These are phyloP conservation scores for Cokeromyces recurvatus DNA, from an alignment of 371 early-diverging fungal genomes.

Conservation along the genomic window DNA sequence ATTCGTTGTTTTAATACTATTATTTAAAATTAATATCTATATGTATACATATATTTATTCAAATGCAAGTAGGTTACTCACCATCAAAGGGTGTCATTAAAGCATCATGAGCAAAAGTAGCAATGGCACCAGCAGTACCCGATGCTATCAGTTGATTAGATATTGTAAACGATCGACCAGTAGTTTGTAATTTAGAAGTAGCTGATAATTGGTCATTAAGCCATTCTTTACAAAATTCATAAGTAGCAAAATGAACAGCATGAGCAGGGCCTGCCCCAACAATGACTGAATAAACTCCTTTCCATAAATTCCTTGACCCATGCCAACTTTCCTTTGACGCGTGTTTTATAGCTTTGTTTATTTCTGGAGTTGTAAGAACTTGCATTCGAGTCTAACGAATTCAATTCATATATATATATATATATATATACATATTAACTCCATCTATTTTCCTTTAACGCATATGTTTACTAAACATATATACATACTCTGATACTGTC, in stretches of 20 bases:
- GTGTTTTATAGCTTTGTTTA: slow-evolving; percentile 1
- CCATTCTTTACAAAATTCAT: slow-evolving; percentile 80
- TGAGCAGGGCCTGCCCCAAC: slow-evolving; percentile 95
- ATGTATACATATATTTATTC: too few species aligned
- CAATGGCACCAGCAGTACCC: slow-evolving; percentile 83
- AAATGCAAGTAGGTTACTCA: too few species aligned
- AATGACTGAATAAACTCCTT: slow-evolving; percentile 87
- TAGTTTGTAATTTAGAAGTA: slow-evolving; percentile 18
- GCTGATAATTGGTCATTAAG: slow-evolving; percentile 29
- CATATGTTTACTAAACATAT: too few species aligned
- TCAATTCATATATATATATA: too few species aligned
- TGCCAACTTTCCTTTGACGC: slow-evolving; percentile 2
- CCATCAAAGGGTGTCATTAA: slow-evolving; percentile 95
- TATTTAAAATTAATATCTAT: too few species aligned
- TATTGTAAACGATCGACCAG: slow-evolving; percentile 20
- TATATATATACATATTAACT: too few species aligned
- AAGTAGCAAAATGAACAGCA: slow-evolving; percentile 92
- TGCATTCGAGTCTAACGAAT: slow-evolving; percentile 49
- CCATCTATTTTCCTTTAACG: too few species aligned
- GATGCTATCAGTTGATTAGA: slow-evolving; percentile 62
- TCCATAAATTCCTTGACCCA: slow-evolving; percentile 63
- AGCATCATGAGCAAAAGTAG: slow-evolving; percentile 84
- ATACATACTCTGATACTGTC: slow-evolving; percentile 85
- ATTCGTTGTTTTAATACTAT: slow-evolving; percentile 94
- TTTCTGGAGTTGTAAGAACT: slow-evolving; percentile 20